These are phyloP conservation scores for Gossypium davidsonii DNA, from an alignment of 441 rosid genomes.

Conservation along the genomic window DNA sequence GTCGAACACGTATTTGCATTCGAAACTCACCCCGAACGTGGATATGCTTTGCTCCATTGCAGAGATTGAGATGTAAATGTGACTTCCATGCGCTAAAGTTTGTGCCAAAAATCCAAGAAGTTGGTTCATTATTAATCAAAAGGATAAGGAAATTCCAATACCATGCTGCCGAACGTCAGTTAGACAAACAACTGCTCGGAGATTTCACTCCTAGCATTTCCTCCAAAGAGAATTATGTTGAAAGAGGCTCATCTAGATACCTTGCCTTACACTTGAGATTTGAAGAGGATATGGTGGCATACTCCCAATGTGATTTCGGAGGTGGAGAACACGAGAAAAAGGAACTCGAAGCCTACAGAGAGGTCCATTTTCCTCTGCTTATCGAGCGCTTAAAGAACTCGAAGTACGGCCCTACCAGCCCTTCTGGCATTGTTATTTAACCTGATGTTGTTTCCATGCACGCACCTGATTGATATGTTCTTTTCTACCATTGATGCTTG, in stretches of 20 bases:
- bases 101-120: conserved; percentile 63
- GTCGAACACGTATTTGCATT: background rate
- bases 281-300: conserved; percentile 95
- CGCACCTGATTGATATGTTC: background rate
- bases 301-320: conserved; percentile 83
- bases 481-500: conserved; percentile 10
- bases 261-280: conserved; percentile 90
- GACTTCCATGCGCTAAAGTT: conserved; percentile 88
- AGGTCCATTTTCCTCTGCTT: conserved; percentile 77
- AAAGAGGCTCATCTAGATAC: conserved; percentile 37
- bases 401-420: conserved; percentile 31
- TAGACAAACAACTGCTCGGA: conserved; percentile 69
- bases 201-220: conserved; percentile 29
- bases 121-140: conserved; percentile 53
- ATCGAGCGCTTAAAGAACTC: conserved; percentile 51
- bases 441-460: background rate
- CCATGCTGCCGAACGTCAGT: conserved; percentile 29
- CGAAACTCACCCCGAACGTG: background rate
- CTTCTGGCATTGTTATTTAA: background rate
- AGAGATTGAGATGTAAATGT: conserved; percentile 89
- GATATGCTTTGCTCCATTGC: conserved; percentile 16
- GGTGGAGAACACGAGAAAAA: conserved; percentile 66
- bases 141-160: conserved; percentile 57
- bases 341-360: conserved; percentile 76
- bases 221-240: conserved; percentile 20